Base-by-base conservation (phyloP, 495 filamentous ascomycete species). In the Penicillium roqueforti region DNA sequence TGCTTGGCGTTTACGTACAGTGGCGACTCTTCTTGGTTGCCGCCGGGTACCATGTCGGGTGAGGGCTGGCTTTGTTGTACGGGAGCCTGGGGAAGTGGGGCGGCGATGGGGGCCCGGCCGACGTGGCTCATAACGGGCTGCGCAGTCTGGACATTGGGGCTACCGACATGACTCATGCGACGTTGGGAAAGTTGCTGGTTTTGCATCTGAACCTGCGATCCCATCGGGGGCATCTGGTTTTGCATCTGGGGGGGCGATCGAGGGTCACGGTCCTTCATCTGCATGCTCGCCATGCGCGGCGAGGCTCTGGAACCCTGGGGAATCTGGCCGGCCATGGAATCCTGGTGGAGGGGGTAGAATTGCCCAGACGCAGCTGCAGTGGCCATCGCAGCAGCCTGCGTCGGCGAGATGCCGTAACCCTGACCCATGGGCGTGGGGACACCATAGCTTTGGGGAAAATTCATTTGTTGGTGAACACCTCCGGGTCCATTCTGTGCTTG, bases 1-100 rank as follows among this genome's bases (percentile, higher is more conserved):
- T 98, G 93, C 70, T 98, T 98, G 3, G 93, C 93, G 63, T 98
- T 98, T 63, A 98, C 93, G 59, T 97, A 98, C 7, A 98, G 76
- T 0, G 93, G 93, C 6, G 93, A 91, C 68, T 98, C 93, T 70
- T 97, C 93, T 13, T 87, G 64, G 47, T 62, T 87, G 26, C 72
- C 74, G 3, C 87, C 83, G 3, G 87, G 77, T 1, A 87, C 82
- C 66, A 93, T 81, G 60, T 96, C 93, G 1, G 91, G 89, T 1
- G 91, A 95, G 47, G 87, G 82, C 42, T 88, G 89, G 51, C 84
- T 87, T 55, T 82, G 83, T 55, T 81, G 83, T 34, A 76, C 74
- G 7, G 76, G 70, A 16, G 75, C 65, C 48, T 74, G 78, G 34
- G 78, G 75, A 23, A 77, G 75, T 18, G 72, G 56, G 19, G 77